Evolutionary conservation across 2,329 filamentous ascomycete species (phyloP), one percentile per base, ranked within the genome.

Genomic region (Fusarium napiforme): DNA sequence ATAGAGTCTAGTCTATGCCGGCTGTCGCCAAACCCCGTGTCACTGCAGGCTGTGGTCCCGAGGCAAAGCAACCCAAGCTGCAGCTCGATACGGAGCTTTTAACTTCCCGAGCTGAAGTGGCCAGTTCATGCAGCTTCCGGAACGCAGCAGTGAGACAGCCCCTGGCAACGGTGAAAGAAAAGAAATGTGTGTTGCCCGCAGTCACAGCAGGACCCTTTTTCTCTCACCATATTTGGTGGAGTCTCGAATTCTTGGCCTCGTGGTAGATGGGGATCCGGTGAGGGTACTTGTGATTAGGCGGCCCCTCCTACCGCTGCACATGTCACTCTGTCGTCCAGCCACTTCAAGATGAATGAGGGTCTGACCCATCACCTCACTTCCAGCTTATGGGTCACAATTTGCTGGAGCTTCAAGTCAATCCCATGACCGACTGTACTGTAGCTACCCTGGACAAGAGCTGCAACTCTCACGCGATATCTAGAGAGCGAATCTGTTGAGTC

Each of bases 61-160:
- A 49, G 57, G 60, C 64, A 68, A 60, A 58, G 52, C 34, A 63
- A 60, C 52, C 26, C 42, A 64, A 42, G 64, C 42, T 65, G 64
- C 67, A 73, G 66, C 49, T 70, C 53, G 28, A 67, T 37, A 59
- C 30, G 47, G 52, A 60, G 42, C 43, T 28, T 45, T 55, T 40
- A 21, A 26, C 26, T 69, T 50, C 43, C 47, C 60, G 39, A 57
- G 69, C 59, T 66, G 69, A 64, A 69, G 68, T 74, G 72, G 68
- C 64, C 68, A 72, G 72, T 74, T 75, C 72, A 74, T 74, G 72
- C 72, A 74, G 64, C 71, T 55, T 55, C 63, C 26, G 60, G 60
- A 65, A 65, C 49, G 56, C 60, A 70, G 58, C 60, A 60, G 64
- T 49, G 32, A 49, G 37, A 58, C n/a, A 39, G 42, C 36, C 62